A percentile compares a stretch with the other conserved stretches of the same genome.
These are phyloP conservation scores for Forsythia suspensa DNA, from an alignment of 257 asterid genomes.

Conservation along the genomic window DNA sequence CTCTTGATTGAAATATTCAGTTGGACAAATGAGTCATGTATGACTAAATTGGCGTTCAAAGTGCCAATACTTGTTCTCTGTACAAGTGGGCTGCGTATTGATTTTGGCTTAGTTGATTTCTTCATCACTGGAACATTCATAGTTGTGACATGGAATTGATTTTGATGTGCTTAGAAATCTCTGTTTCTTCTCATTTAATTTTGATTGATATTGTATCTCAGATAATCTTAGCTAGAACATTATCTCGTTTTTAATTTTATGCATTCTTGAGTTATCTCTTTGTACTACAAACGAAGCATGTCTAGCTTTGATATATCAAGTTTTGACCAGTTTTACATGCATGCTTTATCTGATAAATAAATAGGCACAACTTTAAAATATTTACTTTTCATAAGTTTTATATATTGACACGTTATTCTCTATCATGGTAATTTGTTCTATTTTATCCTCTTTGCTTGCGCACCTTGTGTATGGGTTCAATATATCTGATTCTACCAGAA, in stretches of 20 bases:
- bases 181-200: too few relatives aligned
- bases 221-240: neutral
- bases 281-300: neutral
- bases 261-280: neutral
- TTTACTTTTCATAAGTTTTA: neutral
- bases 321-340: neutral
- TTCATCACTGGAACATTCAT: too few relatives aligned
- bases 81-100: neutral
- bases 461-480: neutral
- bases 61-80: too few relatives aligned
- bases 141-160: too few relatives aligned
- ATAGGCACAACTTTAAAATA: neutral
- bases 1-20: too few relatives aligned
- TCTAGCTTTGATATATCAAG: neutral
- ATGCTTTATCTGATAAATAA: neutral
- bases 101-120: neutral
- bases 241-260: neutral
- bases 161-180: too few relatives aligned
- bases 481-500: slow-evolving; percentile 1
- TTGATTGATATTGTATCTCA: neutral
- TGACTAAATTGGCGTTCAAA: too few relatives aligned
- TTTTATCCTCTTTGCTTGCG: neutral
- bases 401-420: neutral
- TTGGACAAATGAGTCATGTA: too few relatives aligned
- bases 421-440: neutral